A percentile compares a stretch with the other conserved stretches of the same genome.
phyloP scores from a whole-genome alignment of 2,329 filamentous ascomycete genomes.

The Stemphylium beticola region DNA sequence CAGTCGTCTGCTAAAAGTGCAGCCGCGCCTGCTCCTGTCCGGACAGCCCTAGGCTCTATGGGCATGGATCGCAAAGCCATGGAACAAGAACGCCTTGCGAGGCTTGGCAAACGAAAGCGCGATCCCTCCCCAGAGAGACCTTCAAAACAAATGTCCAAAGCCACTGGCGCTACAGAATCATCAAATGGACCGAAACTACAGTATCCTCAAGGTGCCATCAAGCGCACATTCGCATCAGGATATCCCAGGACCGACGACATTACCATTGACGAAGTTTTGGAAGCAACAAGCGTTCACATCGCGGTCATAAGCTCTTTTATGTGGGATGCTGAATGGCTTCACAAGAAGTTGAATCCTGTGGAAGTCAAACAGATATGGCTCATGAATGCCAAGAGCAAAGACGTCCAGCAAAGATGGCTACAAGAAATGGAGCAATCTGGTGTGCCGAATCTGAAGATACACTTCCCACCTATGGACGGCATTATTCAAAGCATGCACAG shows the following conservation, averaged over 20 bases:
- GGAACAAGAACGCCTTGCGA: slow-evolving; percentile 81
- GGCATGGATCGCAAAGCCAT: slow-evolving; percentile 78
- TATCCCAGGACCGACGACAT: slow-evolving; percentile 74
- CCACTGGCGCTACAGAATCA: not conserved
- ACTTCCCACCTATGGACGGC: slow-evolving; percentile 82
- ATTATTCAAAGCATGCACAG: slow-evolving; percentile 84
- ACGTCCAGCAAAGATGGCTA: slow-evolving; percentile 30
- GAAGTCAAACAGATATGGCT: slow-evolving; percentile 61
- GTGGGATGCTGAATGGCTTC: slow-evolving; percentile 81
- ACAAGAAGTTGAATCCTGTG: slow-evolving; percentile 68
- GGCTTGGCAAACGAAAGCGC: slow-evolving; percentile 67
- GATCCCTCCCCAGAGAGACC: slow-evolving; percentile 53
- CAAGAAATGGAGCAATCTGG: slow-evolving; percentile 39
- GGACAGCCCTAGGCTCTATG: slow-evolving; percentile 39
- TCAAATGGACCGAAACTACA: slow-evolving; percentile 28
- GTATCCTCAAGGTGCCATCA: slow-evolving; percentile 70
- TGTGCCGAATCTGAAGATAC: slow-evolving; percentile 65
- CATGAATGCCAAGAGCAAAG: slow-evolving; percentile 61
- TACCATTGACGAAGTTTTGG: slow-evolving; percentile 84
- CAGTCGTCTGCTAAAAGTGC: not conserved
- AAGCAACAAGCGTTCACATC: slow-evolving; percentile 72
- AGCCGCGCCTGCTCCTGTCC: not conserved
- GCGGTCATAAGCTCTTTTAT: slow-evolving; percentile 87
- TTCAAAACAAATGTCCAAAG: slow-evolving; percentile 29
- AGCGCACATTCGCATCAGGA: slow-evolving; percentile 78